Evolutionary conservation across 768 basidiomycete genomes (phyloP).

Genomic region (Tricholoma saponaceum): DNA sequence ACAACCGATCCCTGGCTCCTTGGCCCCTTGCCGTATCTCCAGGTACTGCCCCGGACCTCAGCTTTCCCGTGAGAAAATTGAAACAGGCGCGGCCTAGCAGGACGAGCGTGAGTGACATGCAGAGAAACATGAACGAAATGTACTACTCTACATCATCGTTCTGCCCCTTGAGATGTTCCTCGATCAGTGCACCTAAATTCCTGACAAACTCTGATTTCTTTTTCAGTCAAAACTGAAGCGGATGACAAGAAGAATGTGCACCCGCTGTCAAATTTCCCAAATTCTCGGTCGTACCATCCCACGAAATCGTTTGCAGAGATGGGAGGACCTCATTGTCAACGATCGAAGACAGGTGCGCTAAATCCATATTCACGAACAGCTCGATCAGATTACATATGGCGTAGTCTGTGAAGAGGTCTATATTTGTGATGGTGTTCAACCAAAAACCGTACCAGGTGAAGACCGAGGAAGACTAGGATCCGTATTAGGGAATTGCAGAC

Average conservation of each 20-base stretch:
- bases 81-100: conserved; percentile 38
- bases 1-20: conserved; percentile 44
- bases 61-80: conserved; percentile 53
- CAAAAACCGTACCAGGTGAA: conserved; percentile 23
- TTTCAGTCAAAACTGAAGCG: conserved; percentile 3
- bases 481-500: conserved; percentile 26
- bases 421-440: neutral
- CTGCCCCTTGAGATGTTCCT: conserved; percentile 38
- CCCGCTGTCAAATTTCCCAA: conserved; percentile 20
- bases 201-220: conserved; percentile 44
- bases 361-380: conserved; percentile 66
- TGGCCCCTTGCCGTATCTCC: conserved; percentile 14
- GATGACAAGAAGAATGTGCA: conserved; percentile 1
- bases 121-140: neutral
- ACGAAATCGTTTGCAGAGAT: conserved; percentile 38
- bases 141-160: conserved; percentile 32
- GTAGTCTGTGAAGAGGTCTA: conserved; percentile 30
- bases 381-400: conserved; percentile 58
- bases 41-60: conserved; percentile 24
- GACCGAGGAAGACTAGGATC: conserved; percentile 17
- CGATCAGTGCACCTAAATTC: conserved; percentile 37
- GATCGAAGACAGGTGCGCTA: conserved; percentile 55
- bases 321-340: conserved; percentile 47
- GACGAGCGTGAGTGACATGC: conserved; percentile 2
- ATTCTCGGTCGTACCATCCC: conserved; percentile 23